These are phyloP conservation scores for Coemansia sp. DNA, from an alignment of 192 early-diverging fungal species.

Conservation along the genomic window DNA sequence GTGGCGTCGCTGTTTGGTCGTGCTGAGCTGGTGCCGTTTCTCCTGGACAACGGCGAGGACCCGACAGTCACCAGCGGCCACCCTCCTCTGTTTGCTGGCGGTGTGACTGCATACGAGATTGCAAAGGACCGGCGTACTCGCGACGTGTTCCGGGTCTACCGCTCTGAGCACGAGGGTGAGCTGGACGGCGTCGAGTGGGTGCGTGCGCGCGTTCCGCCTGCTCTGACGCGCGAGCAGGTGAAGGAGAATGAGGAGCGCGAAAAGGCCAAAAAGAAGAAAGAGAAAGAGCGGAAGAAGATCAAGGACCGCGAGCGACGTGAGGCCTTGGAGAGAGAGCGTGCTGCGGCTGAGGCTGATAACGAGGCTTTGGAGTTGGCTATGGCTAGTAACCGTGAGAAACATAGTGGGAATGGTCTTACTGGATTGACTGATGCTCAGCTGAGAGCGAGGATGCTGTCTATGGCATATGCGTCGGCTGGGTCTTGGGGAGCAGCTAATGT, in stretches of 20 bases:
- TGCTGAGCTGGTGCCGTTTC: conserved; percentile 59
- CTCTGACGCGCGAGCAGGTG: conserved; percentile 21
- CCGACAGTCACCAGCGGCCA: conserved; percentile 61
- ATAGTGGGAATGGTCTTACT: not conserved
- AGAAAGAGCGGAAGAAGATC: conserved; percentile 16
- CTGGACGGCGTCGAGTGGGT: conserved; percentile 42
- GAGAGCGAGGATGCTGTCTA: conserved; percentile 21
- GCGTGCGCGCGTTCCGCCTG: conserved; percentile 32
- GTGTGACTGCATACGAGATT: conserved; percentile 38
- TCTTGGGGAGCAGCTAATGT: not conserved
- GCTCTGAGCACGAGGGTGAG: conserved; percentile 36
- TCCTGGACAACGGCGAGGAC: conserved; percentile 76
- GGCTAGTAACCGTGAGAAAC: not conserved
- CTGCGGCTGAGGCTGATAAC: not conserved
- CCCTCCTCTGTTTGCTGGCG: conserved; percentile 29
- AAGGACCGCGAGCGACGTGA: conserved; percentile 17
- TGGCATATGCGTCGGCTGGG: conserved; percentile 26
- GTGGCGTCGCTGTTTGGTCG: conserved; percentile 67
- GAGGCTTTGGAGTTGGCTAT: conserved; percentile 19
- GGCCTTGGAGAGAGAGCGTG: not conserved
- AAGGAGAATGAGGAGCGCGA: conserved; percentile 23
- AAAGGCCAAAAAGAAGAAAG: conserved; percentile 20
- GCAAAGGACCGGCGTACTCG: conserved; percentile 28
- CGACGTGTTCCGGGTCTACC: conserved; percentile 32
- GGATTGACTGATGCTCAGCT: conserved; percentile 21